Evolutionary conservation across 2,329 filamentous ascomycete species (phyloP).

Genomic region (Fusarium globosum): DNA sequence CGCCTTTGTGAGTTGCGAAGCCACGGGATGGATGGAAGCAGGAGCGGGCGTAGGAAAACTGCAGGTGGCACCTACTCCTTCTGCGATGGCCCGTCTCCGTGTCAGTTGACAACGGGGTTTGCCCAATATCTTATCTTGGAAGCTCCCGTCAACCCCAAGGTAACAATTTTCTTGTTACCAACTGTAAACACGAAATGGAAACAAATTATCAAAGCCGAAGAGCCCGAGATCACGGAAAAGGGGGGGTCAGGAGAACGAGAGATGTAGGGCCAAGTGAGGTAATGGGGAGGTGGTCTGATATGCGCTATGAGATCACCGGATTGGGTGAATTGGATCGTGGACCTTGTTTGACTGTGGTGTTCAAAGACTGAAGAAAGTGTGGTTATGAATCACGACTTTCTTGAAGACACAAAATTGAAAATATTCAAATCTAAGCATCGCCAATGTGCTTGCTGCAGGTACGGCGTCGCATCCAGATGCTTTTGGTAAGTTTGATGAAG

Average conservation of each 20-base stretch:
- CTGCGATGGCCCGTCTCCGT: constrained; percentile 6
- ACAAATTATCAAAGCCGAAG: constrained; percentile 26
- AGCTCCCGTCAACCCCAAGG: background rate
- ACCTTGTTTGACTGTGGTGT: background rate
- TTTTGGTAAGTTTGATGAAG: constrained; percentile 25
- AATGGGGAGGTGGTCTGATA: constrained; percentile 43
- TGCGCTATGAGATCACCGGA: constrained; percentile 41
- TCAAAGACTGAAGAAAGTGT: background rate
- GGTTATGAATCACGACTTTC: background rate
- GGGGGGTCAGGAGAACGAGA: constrained; percentile 16
- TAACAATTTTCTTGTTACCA: constrained; percentile 9
- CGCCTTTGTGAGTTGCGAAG: background rate
- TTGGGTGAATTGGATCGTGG: constrained; percentile 7
- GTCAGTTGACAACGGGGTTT: constrained; percentile 17
- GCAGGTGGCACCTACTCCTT: constrained; percentile 28
- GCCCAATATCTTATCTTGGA: constrained; percentile 8
- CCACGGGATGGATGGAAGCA: background rate
- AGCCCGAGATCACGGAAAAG: constrained; percentile 10
- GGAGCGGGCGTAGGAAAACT: constrained; percentile 21
- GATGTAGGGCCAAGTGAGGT: constrained; percentile 22
- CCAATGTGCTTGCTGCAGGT: constrained; percentile 38
- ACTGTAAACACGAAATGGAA: constrained; percentile 29
- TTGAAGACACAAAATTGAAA: background rate
- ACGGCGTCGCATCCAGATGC: constrained; percentile 27
- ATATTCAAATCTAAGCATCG: constrained; percentile 10